Conservation (phyloP, 139 green algal species). For the Chlamydomonas applanata region DNA sequence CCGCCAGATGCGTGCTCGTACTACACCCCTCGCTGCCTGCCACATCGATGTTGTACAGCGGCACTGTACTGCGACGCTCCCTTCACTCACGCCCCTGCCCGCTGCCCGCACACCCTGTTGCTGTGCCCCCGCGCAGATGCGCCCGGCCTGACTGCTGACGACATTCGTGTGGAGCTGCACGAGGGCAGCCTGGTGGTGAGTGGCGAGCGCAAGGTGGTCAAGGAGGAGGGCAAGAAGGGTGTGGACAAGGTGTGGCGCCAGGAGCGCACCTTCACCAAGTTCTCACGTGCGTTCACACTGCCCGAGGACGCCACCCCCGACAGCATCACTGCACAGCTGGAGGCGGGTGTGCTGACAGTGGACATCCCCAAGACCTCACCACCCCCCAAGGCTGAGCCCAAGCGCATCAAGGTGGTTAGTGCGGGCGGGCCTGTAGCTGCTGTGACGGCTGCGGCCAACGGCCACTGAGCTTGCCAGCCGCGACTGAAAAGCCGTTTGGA, state of each 20-base stretch:
- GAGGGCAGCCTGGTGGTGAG: constrained; percentile 21
- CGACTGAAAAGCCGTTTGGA: too few species aligned
- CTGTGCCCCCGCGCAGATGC: too few species aligned
- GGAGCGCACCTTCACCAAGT: constrained; percentile 28
- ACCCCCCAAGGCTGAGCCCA: constrained; percentile 29
- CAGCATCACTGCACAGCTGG: constrained; percentile 28
- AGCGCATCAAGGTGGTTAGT: constrained; percentile 30
- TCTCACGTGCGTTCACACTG: constrained; percentile 36
- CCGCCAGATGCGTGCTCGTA: too few species aligned
- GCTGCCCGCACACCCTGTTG: too few species aligned
- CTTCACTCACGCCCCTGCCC: too few species aligned
- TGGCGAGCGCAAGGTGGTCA: constrained; percentile 23
- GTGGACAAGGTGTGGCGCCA: constrained; percentile 17
- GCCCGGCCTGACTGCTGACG: too few species aligned
- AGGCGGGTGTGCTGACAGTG: constrained; percentile 43
- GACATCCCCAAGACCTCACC: constrained; percentile 33
- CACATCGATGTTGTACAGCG: too few species aligned
- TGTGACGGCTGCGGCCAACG: neutral
- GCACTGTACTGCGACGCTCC: too few species aligned
- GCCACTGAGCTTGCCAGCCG: too few species aligned
- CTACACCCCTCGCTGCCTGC: too few species aligned
- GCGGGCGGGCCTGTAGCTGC: neutral
- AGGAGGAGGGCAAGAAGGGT: constrained; percentile 30
- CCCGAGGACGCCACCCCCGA: constrained; percentile 26
- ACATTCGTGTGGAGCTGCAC: constrained; percentile 13